Evolutionary conservation across 2,329 filamentous ascomycete species (phyloP).

Genomic region (Endoconidiophora polonica): DNA sequence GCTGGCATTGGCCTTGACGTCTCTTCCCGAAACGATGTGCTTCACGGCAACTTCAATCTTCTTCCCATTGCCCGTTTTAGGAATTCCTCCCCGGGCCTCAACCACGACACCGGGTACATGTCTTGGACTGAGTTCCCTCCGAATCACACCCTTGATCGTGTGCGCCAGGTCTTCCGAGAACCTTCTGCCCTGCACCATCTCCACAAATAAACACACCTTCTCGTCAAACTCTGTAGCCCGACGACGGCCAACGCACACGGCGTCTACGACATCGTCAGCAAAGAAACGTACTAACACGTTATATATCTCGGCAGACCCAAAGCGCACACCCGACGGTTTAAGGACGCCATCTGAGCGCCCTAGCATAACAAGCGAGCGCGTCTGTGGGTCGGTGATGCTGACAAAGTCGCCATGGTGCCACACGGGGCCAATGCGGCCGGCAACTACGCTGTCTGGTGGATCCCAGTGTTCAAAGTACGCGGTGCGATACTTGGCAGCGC

Average conservation of each 20-base stretch:
- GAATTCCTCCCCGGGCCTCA: conserved; percentile 56
- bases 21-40: conserved; percentile 77
- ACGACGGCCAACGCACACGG: conserved; percentile 69
- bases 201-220: conserved; percentile 75
- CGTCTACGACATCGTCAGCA: conserved; percentile 60
- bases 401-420: conserved; percentile 98
- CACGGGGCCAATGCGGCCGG: conserved; percentile 28
- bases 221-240: conserved; percentile 60
- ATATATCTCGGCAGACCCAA: conserved; percentile 91
- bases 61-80: conserved; percentile 86
- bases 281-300: conserved; percentile 83
- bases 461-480: conserved; percentile 50
- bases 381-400: conserved; percentile 43
- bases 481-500: conserved; percentile 58
- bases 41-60: conserved; percentile 96
- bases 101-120: conserved; percentile 79
- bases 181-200: conserved; percentile 42
- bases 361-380: conserved; percentile 74
- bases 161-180: conserved; percentile 45
- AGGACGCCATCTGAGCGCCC: conserved; percentile 84
- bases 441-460: not conserved
- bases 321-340: conserved; percentile 81
- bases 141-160: conserved; percentile 51
- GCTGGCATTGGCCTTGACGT: conserved; percentile 76
- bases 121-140: conserved; percentile 65